phyloP scores from a whole-genome alignment of 2,329 filamentous ascomycete species.

The Amphichorda felina region DNA sequence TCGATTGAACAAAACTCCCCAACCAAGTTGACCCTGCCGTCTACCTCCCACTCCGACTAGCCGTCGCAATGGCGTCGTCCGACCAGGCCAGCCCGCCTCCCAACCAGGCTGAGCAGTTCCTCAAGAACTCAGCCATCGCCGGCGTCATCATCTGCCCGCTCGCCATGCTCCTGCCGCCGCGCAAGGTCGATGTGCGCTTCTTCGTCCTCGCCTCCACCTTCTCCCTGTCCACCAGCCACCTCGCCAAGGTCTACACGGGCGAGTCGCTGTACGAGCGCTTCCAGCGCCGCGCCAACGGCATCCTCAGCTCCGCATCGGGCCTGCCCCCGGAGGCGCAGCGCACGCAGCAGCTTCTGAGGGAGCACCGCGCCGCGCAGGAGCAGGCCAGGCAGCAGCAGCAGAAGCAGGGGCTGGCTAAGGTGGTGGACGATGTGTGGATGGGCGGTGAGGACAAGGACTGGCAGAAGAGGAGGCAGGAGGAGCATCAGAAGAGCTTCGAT shows the following conservation, averaged over 20 bases:
- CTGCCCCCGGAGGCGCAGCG: slow-evolving; percentile 44
- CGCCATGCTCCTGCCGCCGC: slow-evolving; percentile 37
- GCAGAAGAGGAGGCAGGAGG: slow-evolving; percentile 36
- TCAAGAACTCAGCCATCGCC: slow-evolving; percentile 36
- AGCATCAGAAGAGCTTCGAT: slow-evolving; percentile 39
- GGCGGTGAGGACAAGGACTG: slow-evolving; percentile 43
- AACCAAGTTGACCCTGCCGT: too few species aligned
- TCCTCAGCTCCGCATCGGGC: slow-evolving; percentile 36
- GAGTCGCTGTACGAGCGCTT: slow-evolving; percentile 37
- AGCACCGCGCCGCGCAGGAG: slow-evolving; percentile 24
- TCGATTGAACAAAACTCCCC: too few species aligned
- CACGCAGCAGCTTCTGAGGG: slow-evolving; percentile 32
- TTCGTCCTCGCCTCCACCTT: slow-evolving; percentile 35
- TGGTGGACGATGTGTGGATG: slow-evolving; percentile 43
- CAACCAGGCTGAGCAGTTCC: slow-evolving; percentile 8
- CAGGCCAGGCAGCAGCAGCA: slow-evolving; percentile 5
- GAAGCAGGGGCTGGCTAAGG: slow-evolving; percentile 13
- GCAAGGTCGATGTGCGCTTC: slow-evolving; percentile 37
- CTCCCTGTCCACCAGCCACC: slow-evolving; percentile 41
- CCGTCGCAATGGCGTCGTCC: background rate
- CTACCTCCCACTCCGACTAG: too few species aligned
- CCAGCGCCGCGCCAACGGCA: slow-evolving; percentile 25
- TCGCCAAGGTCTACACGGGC: slow-evolving; percentile 44
- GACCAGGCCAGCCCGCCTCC: background rate
- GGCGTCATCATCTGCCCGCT: slow-evolving; percentile 34